Evolutionary conservation across 495 filamentous ascomycete genomes (phyloP).

Genomic region (Daldinia childiae): DNA sequence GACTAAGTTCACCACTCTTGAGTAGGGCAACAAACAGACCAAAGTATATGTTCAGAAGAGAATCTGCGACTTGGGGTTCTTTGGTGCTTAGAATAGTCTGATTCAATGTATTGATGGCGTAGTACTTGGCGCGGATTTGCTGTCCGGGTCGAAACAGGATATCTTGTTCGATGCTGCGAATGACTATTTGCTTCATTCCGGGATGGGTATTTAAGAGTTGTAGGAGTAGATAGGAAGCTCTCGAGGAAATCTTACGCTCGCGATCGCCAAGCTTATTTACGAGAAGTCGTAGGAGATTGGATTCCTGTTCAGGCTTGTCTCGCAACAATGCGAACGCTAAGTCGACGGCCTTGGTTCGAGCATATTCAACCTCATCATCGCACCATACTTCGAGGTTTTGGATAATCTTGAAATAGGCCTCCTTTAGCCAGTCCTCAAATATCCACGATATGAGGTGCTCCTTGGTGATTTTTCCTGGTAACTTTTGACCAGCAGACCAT

Average conservation of each 20-base stretch:
- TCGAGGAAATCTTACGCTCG: slow-evolving; percentile 91
- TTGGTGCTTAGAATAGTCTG: slow-evolving; percentile 89
- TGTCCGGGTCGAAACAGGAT: slow-evolving; percentile 88
- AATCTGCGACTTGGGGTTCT: slow-evolving; percentile 83
- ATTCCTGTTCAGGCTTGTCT: slow-evolving; percentile 97
- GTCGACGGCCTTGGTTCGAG: slow-evolving; percentile 82
- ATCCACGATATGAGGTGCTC: slow-evolving; percentile 87
- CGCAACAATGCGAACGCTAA: slow-evolving; percentile 89
- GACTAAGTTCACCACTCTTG: slow-evolving; percentile 64
- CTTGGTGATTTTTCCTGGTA: slow-evolving; percentile 76
- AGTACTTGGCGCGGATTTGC: slow-evolving; percentile 88
- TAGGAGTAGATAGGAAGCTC: slow-evolving; percentile 89
- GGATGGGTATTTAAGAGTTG: slow-evolving; percentile 89
- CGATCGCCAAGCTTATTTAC: slow-evolving; percentile 97
- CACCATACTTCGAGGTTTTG: slow-evolving; percentile 91
- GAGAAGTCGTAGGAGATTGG: slow-evolving; percentile 87
- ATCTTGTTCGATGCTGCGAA: slow-evolving; percentile 84
- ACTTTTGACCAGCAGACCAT: slow-evolving; percentile 71
- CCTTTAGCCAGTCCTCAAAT: slow-evolving; percentile 94
- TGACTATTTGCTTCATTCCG: slow-evolving; percentile 88
- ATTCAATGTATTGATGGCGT: slow-evolving; percentile 94
- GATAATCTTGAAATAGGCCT: slow-evolving; percentile 87
- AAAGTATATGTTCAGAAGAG: slow-evolving; percentile 90
- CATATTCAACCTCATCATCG: slow-evolving; percentile 92
- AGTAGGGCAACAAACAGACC: slow-evolving; percentile 77